Evolutionary conservation across 1,284 basidiomycete species (phyloP).

Genomic region (Ustilago loliicola): DNA sequence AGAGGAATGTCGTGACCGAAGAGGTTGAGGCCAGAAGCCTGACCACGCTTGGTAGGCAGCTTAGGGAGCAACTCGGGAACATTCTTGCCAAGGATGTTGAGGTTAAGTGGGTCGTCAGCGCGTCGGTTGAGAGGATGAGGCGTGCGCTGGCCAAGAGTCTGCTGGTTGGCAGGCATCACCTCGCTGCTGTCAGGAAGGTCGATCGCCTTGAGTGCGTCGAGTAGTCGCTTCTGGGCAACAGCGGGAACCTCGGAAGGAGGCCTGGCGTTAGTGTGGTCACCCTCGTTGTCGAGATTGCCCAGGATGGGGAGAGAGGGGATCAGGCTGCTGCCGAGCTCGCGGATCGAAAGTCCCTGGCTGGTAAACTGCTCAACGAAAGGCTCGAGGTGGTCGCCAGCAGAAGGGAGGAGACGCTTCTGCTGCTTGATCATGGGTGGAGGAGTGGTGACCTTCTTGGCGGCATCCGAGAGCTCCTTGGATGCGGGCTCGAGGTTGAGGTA

Average conservation of each 20-base stretch:
- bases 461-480: constrained; percentile 34
- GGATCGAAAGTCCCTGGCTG: constrained; percentile 31
- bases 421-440: constrained; percentile 31
- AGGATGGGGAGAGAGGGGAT: constrained; percentile 34
- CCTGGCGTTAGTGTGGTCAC: constrained; percentile 35
- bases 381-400: constrained; percentile 10
- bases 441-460: constrained; percentile 42
- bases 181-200: constrained; percentile 17
- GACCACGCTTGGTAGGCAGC: constrained; percentile 19
- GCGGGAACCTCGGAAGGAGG: constrained; percentile 7
- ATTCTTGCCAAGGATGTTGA: constrained; percentile 21
- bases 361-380: constrained; percentile 32
- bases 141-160: constrained; percentile 1
- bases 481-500: constrained; percentile 44
- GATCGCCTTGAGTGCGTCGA: constrained; percentile 26
- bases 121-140: constrained; percentile 43
- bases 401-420: constrained; percentile 29
- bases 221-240: constrained; percentile 25
- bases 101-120: constrained; percentile 17
- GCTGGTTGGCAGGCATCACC: constrained; percentile 14
- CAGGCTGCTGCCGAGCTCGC: constrained; percentile 29
- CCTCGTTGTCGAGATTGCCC: constrained; percentile 47
- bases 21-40: constrained; percentile 29
- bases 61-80: constrained; percentile 9
- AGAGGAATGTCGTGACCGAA: constrained; percentile 29